phyloP scores from a whole-genome alignment of 495 filamentous ascomycete genomes.

The Polyplosphaeria fusca region DNA sequence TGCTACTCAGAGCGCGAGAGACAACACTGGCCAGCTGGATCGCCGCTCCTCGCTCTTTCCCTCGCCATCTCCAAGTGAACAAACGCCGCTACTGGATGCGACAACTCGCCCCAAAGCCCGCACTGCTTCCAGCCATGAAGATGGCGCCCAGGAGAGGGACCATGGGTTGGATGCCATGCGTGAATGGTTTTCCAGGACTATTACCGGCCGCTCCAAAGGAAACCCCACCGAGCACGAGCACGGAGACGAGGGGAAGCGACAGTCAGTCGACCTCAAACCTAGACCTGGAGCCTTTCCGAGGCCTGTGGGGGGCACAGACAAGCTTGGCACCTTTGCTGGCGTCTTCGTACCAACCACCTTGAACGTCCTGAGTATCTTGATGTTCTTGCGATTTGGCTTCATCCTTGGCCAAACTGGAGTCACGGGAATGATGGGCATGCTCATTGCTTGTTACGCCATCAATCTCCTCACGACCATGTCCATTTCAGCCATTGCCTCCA shows the following conservation, averaged over 20 bases:
- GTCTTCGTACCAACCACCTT: slow-evolving; percentile 84
- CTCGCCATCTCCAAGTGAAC: slow-evolving; percentile 24
- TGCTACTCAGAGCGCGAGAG: slow-evolving; percentile 53
- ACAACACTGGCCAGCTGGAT: slow-evolving; percentile 53
- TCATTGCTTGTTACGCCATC: slow-evolving; percentile 69
- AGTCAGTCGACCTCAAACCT: slow-evolving; percentile 31
- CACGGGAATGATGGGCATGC: slow-evolving; percentile 78
- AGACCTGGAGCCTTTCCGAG: slow-evolving; percentile 46
- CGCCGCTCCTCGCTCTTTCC: slow-evolving; percentile 36
- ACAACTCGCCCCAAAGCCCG: background rate
- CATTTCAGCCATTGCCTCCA: slow-evolving; percentile 83
- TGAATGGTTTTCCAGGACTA: slow-evolving; percentile 21
- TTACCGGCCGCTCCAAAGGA: background rate
- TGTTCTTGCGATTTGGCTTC: slow-evolving; percentile 83
- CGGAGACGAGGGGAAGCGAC: slow-evolving; percentile 31
- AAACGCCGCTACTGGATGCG: slow-evolving; percentile 17
- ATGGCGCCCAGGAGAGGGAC: slow-evolving; percentile 5
- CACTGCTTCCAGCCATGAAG: background rate
- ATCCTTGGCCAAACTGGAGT: slow-evolving; percentile 77
- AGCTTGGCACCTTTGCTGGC: slow-evolving; percentile 71
- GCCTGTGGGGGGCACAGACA: slow-evolving; percentile 52
- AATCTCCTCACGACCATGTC: slow-evolving; percentile 83
- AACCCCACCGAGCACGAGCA: slow-evolving; percentile 6
- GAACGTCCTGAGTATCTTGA: slow-evolving; percentile 89
- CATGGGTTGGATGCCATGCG: slow-evolving; percentile 14